Evolutionary conservation across 345 rosid genomes (phyloP).

Genomic region (Populus alba): DNA sequence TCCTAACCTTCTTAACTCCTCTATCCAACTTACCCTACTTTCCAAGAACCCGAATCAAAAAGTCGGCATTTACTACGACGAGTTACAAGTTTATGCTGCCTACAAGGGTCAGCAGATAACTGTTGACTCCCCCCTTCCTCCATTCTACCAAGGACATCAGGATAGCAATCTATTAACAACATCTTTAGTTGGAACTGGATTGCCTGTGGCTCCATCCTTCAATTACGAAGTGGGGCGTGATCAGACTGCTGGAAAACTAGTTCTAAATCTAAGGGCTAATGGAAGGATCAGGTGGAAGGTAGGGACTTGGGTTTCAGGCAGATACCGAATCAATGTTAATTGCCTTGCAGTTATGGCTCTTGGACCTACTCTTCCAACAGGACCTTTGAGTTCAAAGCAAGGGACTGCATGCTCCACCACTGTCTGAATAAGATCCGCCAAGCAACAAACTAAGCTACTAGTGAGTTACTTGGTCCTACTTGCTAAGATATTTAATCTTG

Average conservation of each 20-base stretch:
- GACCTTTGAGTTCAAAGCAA: slow-evolving; percentile 49
- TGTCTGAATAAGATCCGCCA: slow-evolving; percentile 31
- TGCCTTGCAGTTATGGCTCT: slow-evolving; percentile 66
- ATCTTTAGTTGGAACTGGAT: slow-evolving; percentile 51
- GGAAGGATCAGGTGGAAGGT: slow-evolving; percentile 82
- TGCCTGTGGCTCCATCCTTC: slow-evolving; percentile 65
- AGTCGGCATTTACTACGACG: slow-evolving; percentile 81
- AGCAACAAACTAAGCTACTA: not conserved
- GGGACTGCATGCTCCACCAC: slow-evolving; percentile 68
- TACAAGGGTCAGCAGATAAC: slow-evolving; percentile 86
- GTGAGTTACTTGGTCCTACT: not conserved
- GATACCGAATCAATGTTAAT: slow-evolving; percentile 54
- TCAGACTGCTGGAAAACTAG: slow-evolving; percentile 50
- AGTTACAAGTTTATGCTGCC: slow-evolving; percentile 53
- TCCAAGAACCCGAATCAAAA: slow-evolving; percentile 65
- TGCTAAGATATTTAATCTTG: not conserved
- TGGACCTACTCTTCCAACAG: slow-evolving; percentile 39
- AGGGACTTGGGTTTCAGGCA: slow-evolving; percentile 83
- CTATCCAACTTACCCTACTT: slow-evolving; percentile 61
- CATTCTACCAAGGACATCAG: slow-evolving; percentile 73
- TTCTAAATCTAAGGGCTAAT: slow-evolving; percentile 49
- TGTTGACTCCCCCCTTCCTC: slow-evolving; percentile 48
- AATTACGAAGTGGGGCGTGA: slow-evolving; percentile 62
- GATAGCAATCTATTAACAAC: slow-evolving; percentile 63
- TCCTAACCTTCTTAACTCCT: slow-evolving; percentile 78